Evolutionary conservation across 768 basidiomycete genomes (phyloP).

Genomic region (Ephemerocybe angulata): DNA sequence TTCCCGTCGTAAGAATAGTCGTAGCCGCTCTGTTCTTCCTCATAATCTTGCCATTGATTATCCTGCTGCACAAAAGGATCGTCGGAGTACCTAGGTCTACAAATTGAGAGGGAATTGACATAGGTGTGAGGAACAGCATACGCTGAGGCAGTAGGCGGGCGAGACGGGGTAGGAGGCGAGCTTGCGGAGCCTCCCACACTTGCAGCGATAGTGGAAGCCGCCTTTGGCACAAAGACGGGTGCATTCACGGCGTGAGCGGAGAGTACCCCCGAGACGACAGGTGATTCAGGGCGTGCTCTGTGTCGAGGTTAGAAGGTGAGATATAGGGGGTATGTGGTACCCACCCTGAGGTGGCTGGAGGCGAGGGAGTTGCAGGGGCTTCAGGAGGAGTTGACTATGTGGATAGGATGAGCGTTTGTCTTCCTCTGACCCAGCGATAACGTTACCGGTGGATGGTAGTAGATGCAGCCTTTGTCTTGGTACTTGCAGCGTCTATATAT

Average conservation of each 20-base stretch:
- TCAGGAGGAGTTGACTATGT: conserved; percentile 2
- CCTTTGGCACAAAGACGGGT: conserved; percentile 80
- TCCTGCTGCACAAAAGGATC: background rate
- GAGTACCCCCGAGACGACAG: conserved; percentile 30
- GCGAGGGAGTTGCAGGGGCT: conserved; percentile 16
- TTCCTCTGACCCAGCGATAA: background rate
- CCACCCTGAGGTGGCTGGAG: conserved; percentile 23
- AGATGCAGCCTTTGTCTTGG: conserved; percentile 82
- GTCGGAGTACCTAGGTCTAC: no score
- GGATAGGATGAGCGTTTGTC: background rate
- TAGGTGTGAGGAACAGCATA: background rate
- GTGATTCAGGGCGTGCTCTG: conserved; percentile 44
- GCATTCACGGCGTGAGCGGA: conserved; percentile 75
- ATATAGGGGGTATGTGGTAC: conserved; percentile 15
- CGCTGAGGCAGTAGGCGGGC: background rate
- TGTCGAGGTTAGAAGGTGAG: conserved; percentile 16
- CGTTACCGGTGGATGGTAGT: conserved; percentile 73
- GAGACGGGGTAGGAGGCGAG: conserved; percentile 9
- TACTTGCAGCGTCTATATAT: conserved; percentile 70
- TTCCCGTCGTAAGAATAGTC: conserved; percentile 16
- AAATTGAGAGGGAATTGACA: no score
- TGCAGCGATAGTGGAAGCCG: conserved; percentile 27
- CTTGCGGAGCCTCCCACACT: conserved; percentile 23
- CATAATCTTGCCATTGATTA: conserved; percentile 6
- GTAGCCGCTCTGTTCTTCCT: conserved; percentile 17